Conservation (phyloP, 2,329 filamentous ascomycete species). For the Xylaria sp. region DNA sequence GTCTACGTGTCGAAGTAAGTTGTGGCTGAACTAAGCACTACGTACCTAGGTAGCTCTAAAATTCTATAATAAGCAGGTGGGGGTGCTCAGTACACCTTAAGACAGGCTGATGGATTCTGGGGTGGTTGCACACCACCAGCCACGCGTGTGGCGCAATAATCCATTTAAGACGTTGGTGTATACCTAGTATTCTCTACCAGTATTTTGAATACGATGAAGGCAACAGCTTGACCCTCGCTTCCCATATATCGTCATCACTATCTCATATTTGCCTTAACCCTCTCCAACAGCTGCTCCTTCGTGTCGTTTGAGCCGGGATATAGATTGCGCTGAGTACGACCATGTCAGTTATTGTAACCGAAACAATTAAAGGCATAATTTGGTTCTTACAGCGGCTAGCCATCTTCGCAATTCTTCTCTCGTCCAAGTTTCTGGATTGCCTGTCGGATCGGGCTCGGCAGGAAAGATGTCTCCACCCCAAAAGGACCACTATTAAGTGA, state of each 20-base stretch:
- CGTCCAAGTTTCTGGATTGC: conserved; percentile 78
- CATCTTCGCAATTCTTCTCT: conserved; percentile 82
- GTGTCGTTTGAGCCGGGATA: conserved; percentile 69
- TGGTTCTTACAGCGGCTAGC: conserved; percentile 77
- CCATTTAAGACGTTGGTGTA: too few relatives aligned
- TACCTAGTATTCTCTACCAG: background rate
- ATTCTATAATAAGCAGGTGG: conserved; percentile 12
- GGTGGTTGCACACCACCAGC: background rate
- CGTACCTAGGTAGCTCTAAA: background rate
- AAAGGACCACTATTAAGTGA: conserved; percentile 71
- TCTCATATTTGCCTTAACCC: conserved; percentile 74
- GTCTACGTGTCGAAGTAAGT: conserved; percentile 36
- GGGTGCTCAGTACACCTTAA: background rate
- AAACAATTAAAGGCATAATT: background rate
- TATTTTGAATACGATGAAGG: background rate
- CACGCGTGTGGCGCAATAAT: conserved; percentile 3
- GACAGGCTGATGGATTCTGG: background rate
- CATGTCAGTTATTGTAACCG: conserved; percentile 24
- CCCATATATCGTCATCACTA: conserved; percentile 23
- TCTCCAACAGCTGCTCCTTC: conserved; percentile 72
- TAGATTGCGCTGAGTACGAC: conserved; percentile 67
- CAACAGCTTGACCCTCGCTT: background rate
- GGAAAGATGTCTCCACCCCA: conserved; percentile 91
- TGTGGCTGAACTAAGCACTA: conserved; percentile 20
- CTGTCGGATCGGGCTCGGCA: conserved; percentile 77